Percentiles rank a stretch among this genome's conserved stretches.
Conservation (phyloP, 352 stramenopile genomes). For the Phytophthora macrochlamydospora region DNA sequence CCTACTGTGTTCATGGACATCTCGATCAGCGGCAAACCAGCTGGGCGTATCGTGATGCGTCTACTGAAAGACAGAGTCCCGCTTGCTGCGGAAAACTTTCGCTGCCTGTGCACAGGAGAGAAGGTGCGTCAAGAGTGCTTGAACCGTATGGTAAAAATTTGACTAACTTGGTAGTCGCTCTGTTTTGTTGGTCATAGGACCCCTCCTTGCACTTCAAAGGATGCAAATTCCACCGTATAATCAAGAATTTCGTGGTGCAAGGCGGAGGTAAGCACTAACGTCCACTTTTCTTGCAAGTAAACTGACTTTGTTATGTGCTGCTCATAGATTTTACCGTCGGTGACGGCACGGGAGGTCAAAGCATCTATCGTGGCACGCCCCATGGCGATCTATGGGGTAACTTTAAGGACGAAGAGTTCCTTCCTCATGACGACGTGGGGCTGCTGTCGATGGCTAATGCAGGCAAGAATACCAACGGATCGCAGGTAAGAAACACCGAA, state of each 20-base stretch:
- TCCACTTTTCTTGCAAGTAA: neutral
- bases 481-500: constrained; percentile 48
- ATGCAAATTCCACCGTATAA: constrained; percentile 91
- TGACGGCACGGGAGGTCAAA: constrained; percentile 78
- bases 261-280: constrained; percentile 52
- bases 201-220: constrained; percentile 83
- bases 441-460: constrained; percentile 87
- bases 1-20: constrained; percentile 97
- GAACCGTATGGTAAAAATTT: too few species aligned
- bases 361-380: constrained; percentile 73
- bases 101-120: constrained; percentile 75
- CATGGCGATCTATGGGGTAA: constrained; percentile 82
- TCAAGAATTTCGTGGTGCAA: constrained; percentile 93
- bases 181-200: constrained; percentile 16
- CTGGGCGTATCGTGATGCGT: constrained; percentile 94
- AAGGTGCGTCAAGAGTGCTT: constrained; percentile 43
- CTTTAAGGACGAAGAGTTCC: constrained; percentile 84
- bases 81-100: constrained; percentile 97
- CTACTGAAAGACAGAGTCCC: constrained; percentile 93
- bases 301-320: constrained; percentile 4
- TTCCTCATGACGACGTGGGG: constrained; percentile 72
- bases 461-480: constrained; percentile 74
- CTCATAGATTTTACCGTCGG: constrained; percentile 60
- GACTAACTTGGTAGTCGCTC: neutral
- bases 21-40: constrained; percentile 74